phyloP scores from a whole-genome alignment of 495 filamentous ascomycete genomes.

The Lasiosphaeria ovina region DNA sequence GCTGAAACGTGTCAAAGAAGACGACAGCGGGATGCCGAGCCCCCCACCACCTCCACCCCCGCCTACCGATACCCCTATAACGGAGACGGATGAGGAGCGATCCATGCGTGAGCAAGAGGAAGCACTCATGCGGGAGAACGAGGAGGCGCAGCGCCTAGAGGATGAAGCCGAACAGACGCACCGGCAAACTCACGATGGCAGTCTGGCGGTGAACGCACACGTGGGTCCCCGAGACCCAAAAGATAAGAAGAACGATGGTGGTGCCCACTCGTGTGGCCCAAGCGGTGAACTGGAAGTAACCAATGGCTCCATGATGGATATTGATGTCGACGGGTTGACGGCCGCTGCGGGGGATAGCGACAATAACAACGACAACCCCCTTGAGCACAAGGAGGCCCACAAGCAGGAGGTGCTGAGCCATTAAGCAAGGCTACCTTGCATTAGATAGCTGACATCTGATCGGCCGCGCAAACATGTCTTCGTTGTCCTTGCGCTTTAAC shows the following conservation, averaged over 20 bases:
- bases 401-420: conserved; percentile 38
- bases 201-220: conserved; percentile 11
- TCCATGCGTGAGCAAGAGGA: conserved; percentile 45
- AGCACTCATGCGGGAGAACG: conserved; percentile 36
- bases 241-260: background rate
- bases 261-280: background rate
- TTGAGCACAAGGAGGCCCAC: conserved; percentile 4
- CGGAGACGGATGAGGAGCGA: conserved; percentile 37
- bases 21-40: conserved; percentile 37
- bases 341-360: too few relatives aligned
- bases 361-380: conserved; percentile 6
- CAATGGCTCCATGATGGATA: conserved; percentile 8
- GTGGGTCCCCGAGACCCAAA: background rate
- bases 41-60: conserved; percentile 47
- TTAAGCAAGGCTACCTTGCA: conserved; percentile 7
- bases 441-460: too few relatives aligned
- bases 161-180: conserved; percentile 37
- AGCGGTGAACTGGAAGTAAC: background rate
- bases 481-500: too few relatives aligned
- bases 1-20: conserved; percentile 50
- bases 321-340: conserved; percentile 5
- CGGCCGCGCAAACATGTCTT: too few relatives aligned
- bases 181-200: conserved; percentile 17
- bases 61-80: conserved; percentile 29
- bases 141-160: conserved; percentile 42